phyloP scores from a whole-genome alignment of 768 basidiomycete species.

The Mycena capillaripes region DNA sequence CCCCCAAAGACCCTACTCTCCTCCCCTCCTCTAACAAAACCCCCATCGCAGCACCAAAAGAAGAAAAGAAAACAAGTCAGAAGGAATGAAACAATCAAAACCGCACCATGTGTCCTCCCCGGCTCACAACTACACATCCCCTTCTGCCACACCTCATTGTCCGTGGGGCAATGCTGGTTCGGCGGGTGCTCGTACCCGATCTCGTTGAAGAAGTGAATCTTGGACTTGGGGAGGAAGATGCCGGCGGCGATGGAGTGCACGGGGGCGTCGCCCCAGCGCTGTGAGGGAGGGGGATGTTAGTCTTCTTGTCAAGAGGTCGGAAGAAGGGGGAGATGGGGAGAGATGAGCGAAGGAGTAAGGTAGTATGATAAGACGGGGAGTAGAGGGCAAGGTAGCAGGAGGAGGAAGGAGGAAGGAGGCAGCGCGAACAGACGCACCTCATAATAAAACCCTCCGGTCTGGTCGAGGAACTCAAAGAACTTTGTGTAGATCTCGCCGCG shows the following conservation, averaged over 20 bases:
- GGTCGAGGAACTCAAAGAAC: constrained; percentile 76
- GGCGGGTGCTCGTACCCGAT: constrained; percentile 62
- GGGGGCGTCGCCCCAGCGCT: constrained; percentile 73
- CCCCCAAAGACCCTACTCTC: too few relatives aligned
- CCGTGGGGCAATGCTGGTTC: constrained; percentile 64
- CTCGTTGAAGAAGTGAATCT: constrained; percentile 58
- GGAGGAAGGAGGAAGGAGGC: constrained; percentile 25
- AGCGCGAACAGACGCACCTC: constrained; percentile 63
- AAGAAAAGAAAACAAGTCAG: neutral
- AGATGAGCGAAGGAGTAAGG: constrained; percentile 45
- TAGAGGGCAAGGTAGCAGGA: too few relatives aligned
- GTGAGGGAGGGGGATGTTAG: constrained; percentile 1
- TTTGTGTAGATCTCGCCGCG: constrained; percentile 71
- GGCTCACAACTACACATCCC: constrained; percentile 66
- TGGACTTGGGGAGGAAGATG: constrained; percentile 68
- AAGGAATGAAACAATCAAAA: neutral
- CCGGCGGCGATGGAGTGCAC: constrained; percentile 81
- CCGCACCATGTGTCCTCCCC: constrained; percentile 69
- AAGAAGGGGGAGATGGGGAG: neutral
- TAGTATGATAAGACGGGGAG: too few relatives aligned
- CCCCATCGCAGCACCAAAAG: neutral
- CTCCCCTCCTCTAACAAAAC: too few relatives aligned
- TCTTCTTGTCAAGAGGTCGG: neutral
- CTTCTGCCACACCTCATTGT: constrained; percentile 49
- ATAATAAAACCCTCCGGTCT: constrained; percentile 75